Evolutionary conservation across 371 early-diverging fungal genomes (phyloP).

Genomic region (Basidiobolus meristosporus): DNA sequence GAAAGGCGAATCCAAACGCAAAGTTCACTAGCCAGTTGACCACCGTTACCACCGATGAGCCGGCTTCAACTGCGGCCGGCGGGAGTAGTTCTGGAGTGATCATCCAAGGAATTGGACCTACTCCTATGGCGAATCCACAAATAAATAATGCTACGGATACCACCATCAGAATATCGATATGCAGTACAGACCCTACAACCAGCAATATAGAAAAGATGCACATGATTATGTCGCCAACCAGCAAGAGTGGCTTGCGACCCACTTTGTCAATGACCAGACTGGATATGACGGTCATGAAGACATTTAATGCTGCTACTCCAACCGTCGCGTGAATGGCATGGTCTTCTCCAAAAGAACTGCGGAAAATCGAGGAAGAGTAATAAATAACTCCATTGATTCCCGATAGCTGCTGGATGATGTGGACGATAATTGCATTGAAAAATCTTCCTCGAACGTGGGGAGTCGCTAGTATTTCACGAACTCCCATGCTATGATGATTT

Average conservation of each 20-base stretch:
- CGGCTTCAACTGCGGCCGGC: constrained; percentile 35
- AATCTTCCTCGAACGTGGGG: constrained; percentile 36
- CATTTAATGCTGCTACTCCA: constrained; percentile 27
- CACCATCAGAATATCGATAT: constrained; percentile 30
- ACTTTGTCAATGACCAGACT: constrained; percentile 39
- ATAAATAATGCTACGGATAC: constrained; percentile 56
- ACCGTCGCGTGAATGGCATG: constrained; percentile 24
- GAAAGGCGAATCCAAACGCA: constrained; percentile 37
- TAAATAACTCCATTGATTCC: constrained; percentile 75
- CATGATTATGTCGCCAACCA: constrained; percentile 34
- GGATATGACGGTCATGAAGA: constrained; percentile 27
- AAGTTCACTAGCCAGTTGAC: constrained; percentile 55
- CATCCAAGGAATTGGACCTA: constrained; percentile 63
- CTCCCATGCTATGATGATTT: no score
- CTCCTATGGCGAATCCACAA: constrained; percentile 59
- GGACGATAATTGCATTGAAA: constrained; percentile 16
- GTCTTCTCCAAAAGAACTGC: constrained; percentile 17
- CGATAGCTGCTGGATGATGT: constrained; percentile 49
- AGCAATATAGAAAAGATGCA: constrained; percentile 23
- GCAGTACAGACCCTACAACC: constrained; percentile 26
- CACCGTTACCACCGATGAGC: constrained; percentile 31
- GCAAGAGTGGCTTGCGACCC: constrained; percentile 51
- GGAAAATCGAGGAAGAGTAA: constrained; percentile 36
- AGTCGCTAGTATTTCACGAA: constrained; percentile 18
- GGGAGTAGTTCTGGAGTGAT: constrained; percentile 45